phyloP scores from a whole-genome alignment of 148 eudicot species.

The Salicornia ramosissima region DNA sequence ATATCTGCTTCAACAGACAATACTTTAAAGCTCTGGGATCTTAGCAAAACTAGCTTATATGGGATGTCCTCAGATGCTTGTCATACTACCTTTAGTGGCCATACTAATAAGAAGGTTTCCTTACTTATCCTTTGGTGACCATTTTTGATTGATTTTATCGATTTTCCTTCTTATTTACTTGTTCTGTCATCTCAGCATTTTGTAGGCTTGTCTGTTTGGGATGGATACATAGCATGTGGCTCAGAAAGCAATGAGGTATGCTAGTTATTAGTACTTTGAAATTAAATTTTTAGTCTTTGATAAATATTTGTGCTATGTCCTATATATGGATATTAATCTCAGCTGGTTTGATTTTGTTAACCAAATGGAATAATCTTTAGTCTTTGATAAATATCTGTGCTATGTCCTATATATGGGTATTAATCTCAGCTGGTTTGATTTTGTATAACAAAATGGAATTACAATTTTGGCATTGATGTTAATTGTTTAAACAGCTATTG shows the following conservation, averaged over 20 bases:
- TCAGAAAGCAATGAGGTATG: conserved; percentile 91
- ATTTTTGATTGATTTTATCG: neutral
- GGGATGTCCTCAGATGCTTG: conserved; percentile 56
- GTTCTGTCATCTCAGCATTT: conserved; percentile 52
- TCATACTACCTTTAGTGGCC: conserved; percentile 57
- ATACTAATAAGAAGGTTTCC: conserved; percentile 77
- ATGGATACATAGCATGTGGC: conserved; percentile 91
- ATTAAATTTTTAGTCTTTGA: neutral
- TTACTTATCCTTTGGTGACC: conserved; percentile 1
- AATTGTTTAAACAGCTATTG: neutral
- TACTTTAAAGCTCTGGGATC: conserved; percentile 85
- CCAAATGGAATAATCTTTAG: neutral
- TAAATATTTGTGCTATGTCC: neutral
- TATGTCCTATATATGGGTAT: too few species aligned
- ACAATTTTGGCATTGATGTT: neutral
- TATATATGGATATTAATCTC: neutral
- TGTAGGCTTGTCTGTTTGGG: conserved; percentile 69
- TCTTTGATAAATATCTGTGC: too few species aligned
- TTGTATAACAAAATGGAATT: neutral
- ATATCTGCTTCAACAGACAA: conserved; percentile 94
- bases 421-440: neutral
- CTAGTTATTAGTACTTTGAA: neutral
- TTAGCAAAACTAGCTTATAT: conserved; percentile 47
- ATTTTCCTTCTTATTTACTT: conserved; percentile 14
- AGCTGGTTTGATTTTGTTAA: neutral